phyloP scores from a whole-genome alignment of 495 filamentous ascomycete species.

The Trichodelitschia bisporula region DNA sequence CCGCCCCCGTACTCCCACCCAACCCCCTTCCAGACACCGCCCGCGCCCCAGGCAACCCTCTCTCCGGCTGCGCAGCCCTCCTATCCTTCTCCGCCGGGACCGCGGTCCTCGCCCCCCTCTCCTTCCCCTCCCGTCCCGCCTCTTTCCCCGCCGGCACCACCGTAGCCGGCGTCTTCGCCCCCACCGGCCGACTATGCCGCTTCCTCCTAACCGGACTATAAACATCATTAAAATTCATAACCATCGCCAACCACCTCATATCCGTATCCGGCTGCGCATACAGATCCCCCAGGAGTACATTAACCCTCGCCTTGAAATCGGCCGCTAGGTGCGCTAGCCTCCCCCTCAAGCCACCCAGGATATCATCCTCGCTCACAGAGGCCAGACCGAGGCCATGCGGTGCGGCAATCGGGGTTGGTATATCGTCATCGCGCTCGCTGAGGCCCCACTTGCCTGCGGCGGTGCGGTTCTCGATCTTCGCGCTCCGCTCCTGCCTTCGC shows the following conservation, averaged over 20 bases:
- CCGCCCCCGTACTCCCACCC: too few species aligned
- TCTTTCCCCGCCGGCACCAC: too few species aligned
- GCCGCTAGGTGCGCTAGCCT: constrained; percentile 43
- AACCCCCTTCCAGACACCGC: too few species aligned
- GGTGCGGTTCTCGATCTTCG: constrained; percentile 41
- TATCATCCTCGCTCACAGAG: constrained; percentile 29
- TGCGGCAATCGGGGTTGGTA: constrained; percentile 8
- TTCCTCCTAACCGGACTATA: constrained; percentile 50
- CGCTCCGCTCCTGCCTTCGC: constrained; percentile 57
- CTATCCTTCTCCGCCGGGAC: too few species aligned
- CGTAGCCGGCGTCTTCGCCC: too few species aligned
- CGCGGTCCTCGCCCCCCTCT: too few species aligned
- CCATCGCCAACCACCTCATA: constrained; percentile 82
- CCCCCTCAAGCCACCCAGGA: constrained; percentile 51
- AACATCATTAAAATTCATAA: constrained; percentile 98
- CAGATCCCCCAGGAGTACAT: constrained; percentile 66
- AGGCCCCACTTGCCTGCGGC: constrained; percentile 38
- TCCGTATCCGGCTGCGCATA: constrained; percentile 85
- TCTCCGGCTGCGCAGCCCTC: too few species aligned
- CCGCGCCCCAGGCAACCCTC: too few species aligned
- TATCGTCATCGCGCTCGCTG: constrained; percentile 27
- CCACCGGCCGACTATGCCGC: too few species aligned
- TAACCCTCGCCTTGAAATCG: constrained; percentile 51
- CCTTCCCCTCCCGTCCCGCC: too few species aligned
- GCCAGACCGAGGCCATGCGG: neutral